phyloP scores from a whole-genome alignment of 1,284 basidiomycete species.

The Cryptococcus amylolentus region DNA sequence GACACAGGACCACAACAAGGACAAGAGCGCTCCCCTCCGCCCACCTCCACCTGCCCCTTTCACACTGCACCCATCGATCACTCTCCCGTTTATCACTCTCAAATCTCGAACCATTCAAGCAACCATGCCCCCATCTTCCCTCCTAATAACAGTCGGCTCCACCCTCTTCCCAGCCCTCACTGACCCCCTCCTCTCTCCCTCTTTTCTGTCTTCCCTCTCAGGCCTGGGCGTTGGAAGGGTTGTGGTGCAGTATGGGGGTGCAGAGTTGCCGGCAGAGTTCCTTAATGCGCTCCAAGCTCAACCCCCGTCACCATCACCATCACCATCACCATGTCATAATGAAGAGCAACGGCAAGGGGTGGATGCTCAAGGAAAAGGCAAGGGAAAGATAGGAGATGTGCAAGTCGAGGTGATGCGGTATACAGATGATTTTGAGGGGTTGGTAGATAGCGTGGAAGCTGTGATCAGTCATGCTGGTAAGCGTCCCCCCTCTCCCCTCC shows the following conservation, averaged over 20 bases:
- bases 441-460: slow-evolving; percentile 65
- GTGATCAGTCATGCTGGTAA: slow-evolving; percentile 90
- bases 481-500: slow-evolving; percentile 22
- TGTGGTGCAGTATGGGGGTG: slow-evolving; percentile 71
- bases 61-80: too few species aligned
- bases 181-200: slow-evolving; percentile 58
- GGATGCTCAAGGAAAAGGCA: slow-evolving; percentile 11
- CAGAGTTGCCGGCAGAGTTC: slow-evolving; percentile 19
- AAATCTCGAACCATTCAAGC: too few species aligned
- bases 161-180: slow-evolving; percentile 75
- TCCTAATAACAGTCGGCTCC: slow-evolving; percentile 86
- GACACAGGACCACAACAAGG: too few species aligned
- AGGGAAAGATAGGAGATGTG: slow-evolving; percentile 52
- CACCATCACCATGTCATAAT: background rate
- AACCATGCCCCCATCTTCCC: slow-evolving; percentile 23
- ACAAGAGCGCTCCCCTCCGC: too few species aligned
- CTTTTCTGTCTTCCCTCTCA: slow-evolving; percentile 58
- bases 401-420: slow-evolving; percentile 66
- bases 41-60: too few species aligned
- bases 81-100: too few species aligned
- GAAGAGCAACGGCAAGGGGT: slow-evolving; percentile 45
- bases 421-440: slow-evolving; percentile 64
- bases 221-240: slow-evolving; percentile 59
- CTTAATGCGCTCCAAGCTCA: background rate
- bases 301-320: background rate